A percentile compares a stretch with the other conserved stretches of the same genome.
Conservation (phyloP, 306 rosid species). For the Ziziphus jujuba region DNA sequence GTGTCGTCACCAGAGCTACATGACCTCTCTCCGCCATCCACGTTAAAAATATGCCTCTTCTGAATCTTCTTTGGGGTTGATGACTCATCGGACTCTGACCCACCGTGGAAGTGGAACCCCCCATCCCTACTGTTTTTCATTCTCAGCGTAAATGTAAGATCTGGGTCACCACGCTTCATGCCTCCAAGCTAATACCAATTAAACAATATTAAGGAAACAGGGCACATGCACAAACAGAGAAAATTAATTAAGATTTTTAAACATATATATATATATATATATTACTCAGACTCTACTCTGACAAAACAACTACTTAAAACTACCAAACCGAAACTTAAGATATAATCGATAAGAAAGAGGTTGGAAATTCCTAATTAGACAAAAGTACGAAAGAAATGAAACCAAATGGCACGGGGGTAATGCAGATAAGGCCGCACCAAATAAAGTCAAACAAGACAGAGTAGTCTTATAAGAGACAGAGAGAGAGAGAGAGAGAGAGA, state of each 20-base stretch:
- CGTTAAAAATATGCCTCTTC: slow-evolving; percentile 25
- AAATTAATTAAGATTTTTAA: no score
- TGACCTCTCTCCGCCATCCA: slow-evolving; percentile 18
- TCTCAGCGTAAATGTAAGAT: slow-evolving; percentile 36
- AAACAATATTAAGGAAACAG: background rate
- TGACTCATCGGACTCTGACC: slow-evolving; percentile 44
- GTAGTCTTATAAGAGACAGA: background rate
- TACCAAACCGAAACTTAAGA: no score
- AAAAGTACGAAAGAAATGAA: no score
- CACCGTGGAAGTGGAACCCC: slow-evolving; percentile 4
- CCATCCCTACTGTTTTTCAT: slow-evolving; percentile 19
- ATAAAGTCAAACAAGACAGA: background rate
- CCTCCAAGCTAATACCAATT: slow-evolving; percentile 34
- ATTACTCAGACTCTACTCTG: no score
- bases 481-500: background rate
- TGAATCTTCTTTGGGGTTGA: slow-evolving; percentile 33
- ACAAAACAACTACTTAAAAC: no score
- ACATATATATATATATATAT: no score
- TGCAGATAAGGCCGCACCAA: background rate
- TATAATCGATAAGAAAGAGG: no score
- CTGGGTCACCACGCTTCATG: slow-evolving; percentile 35
- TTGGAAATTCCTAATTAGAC: no score
- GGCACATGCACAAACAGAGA: no score
- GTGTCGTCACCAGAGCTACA: slow-evolving; percentile 26
- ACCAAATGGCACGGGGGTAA: background rate